These are phyloP conservation scores for Lasiodiplodia citricola DNA, from an alignment of 2,329 filamentous ascomycete genomes.

Conservation along the genomic window DNA sequence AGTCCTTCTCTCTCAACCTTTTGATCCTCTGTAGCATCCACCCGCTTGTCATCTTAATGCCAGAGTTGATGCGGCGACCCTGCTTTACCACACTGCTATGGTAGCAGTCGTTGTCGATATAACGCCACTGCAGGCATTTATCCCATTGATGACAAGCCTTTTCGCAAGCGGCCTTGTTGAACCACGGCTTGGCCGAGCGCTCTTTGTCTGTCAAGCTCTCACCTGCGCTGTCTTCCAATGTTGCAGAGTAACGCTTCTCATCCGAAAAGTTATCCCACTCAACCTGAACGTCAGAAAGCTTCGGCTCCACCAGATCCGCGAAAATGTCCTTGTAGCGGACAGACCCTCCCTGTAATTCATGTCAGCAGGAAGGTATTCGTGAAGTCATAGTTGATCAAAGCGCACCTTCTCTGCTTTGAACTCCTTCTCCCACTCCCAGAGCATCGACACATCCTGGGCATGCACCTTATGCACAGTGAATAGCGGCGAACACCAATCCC, in stretches of 20 bases:
- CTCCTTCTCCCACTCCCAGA: conserved; percentile 37
- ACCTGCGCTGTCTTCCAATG: not conserved
- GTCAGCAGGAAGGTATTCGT: conserved; percentile 16
- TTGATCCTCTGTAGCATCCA: conserved; percentile 41
- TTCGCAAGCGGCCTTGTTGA: conserved; percentile 36
- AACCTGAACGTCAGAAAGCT: conserved; percentile 33
- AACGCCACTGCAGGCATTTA: conserved; percentile 41
- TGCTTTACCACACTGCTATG: conserved; percentile 32
- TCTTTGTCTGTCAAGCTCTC: not conserved
- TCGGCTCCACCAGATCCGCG: conserved; percentile 35
- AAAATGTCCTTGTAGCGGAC: conserved; percentile 44
- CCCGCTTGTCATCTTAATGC: conserved; percentile 38
- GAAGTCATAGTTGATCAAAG: conserved; percentile 27
- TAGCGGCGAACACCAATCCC: conserved; percentile 52
- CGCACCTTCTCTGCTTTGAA: conserved; percentile 26
- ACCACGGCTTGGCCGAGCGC: conserved; percentile 18
- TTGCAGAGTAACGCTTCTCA: conserved; percentile 34
- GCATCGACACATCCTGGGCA: conserved; percentile 36
- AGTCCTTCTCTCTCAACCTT: conserved; percentile 37
- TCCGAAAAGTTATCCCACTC: conserved; percentile 44
- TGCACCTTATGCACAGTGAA: conserved; percentile 46
- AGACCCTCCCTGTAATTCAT: conserved; percentile 15
- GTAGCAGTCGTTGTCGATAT: conserved; percentile 38
- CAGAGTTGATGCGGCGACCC: not conserved
- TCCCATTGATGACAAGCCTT: conserved; percentile 37